Evolutionary conservation across 1,284 basidiomycete species (phyloP), one percentile per base, ranked within the genome.

Genomic region (Cronartium ribicola): DNA sequence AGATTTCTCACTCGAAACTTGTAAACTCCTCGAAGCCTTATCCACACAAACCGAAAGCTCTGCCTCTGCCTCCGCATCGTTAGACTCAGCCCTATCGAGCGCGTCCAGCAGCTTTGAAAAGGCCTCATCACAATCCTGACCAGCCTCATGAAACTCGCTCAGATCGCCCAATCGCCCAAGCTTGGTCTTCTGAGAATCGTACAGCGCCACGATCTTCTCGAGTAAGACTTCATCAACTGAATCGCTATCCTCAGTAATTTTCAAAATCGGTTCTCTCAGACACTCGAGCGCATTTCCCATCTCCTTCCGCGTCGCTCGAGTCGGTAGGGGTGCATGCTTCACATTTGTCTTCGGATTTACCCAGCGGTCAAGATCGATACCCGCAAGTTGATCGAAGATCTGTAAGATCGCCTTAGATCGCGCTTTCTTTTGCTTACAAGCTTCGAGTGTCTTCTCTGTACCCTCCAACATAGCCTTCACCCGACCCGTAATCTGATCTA

Each of bases 91-190:
- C 43, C 37, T 39, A 66, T 72, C 70, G 29, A 72, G 44, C 20
- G 40, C 39, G 46, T 72, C 63, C 29, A 72, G 48, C 17, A 72
- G 57, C 13, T n/a, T 22, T 13, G 70, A 72, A 44, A 72, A 72
- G n/a, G 46, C 37, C 44, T 44, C 48, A 66, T 72, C 70, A 20
- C 70, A 72, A 36, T 41, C 39, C 37, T 20, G 22, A n/a, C 57
- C 20, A n/a, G 46, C 22, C 8, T 43, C 39, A 39, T 72, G 22
- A 36, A 66, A 72, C 17, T 22, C 48, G 17, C 43, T 62, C 39
- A 72, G 43, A 44, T 57, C 46, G 20, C 40, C 17, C 37, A 66
- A 39, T n/a, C 46, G 14, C n/a, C 5, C 40, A 22, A 39, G 29
- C 29, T 66, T 72, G 5, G 39, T 17, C 55, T 41, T 22, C n/a